Evolutionary conservation across 2,329 filamentous ascomycete genomes (phyloP).

Genomic region (Ophiocordyceps camponoti-rufipedis): DNA sequence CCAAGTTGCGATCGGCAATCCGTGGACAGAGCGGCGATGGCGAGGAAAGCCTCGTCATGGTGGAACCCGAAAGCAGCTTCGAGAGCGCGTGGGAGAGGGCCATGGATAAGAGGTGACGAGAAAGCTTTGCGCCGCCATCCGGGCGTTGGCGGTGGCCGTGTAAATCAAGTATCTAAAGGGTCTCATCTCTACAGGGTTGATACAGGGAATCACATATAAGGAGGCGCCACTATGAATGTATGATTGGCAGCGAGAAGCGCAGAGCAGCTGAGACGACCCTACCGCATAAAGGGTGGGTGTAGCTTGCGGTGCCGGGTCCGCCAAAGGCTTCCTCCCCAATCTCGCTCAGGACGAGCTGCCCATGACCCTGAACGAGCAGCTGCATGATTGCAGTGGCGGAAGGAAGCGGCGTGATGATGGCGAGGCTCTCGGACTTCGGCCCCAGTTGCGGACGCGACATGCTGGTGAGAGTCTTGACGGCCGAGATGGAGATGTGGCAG

Average conservation of each 20-base stretch:
- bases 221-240: neutral
- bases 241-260: neutral
- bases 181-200: slow-evolving; percentile 2
- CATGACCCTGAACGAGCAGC: too few relatives aligned
- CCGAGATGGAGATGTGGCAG: neutral
- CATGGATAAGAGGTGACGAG: slow-evolving; percentile 9
- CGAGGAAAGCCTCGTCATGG: slow-evolving; percentile 35
- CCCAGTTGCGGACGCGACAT: neutral
- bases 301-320: too few relatives aligned
- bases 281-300: too few relatives aligned
- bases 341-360: too few relatives aligned
- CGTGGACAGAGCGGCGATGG: slow-evolving; percentile 5
- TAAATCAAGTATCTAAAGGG: neutral
- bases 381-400: too few relatives aligned
- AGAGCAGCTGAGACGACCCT: too few relatives aligned
- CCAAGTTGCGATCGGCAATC: slow-evolving; percentile 4
- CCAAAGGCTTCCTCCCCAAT: too few relatives aligned
- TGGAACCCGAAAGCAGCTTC: slow-evolving; percentile 32
- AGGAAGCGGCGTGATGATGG: neutral
- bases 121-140: neutral
- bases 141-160: neutral
- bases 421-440: neutral
- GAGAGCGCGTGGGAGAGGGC: slow-evolving; percentile 57
- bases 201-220: neutral
- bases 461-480: neutral